Conservation (phyloP, 2,329 filamentous ascomycete species). For the Trichoderma sp. region DNA sequence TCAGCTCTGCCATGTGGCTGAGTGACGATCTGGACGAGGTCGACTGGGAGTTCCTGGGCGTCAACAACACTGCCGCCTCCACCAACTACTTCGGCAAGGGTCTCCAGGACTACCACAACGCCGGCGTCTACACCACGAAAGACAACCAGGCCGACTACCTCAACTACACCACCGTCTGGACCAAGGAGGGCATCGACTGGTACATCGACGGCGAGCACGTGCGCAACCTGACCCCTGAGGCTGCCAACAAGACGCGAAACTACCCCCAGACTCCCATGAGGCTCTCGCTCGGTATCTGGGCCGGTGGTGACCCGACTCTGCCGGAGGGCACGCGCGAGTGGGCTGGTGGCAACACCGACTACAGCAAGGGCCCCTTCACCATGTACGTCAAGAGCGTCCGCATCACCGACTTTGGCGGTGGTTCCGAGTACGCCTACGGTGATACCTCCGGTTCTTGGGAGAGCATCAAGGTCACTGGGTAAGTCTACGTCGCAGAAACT, state of each 20-base stretch:
- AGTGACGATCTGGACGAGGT: conserved; percentile 86
- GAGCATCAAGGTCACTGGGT: conserved; percentile 63
- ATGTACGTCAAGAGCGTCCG: conserved; percentile 69
- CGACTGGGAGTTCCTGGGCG: conserved; percentile 81
- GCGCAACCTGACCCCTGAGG: conserved; percentile 62
- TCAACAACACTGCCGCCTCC: conserved; percentile 62
- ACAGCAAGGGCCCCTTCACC: conserved; percentile 65
- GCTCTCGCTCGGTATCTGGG: conserved; percentile 68
- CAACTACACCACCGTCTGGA: conserved; percentile 79
- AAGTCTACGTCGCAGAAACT: conserved; percentile 39
- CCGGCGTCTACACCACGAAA: conserved; percentile 58
- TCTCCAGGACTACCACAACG: conserved; percentile 63
- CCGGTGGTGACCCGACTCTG: conserved; percentile 60
- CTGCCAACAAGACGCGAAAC: conserved; percentile 62
- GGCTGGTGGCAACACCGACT: conserved; percentile 72
- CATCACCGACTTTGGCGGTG: conserved; percentile 61
- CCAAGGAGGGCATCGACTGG: conserved; percentile 65
- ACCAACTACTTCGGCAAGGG: conserved; percentile 84
- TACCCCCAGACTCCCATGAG: conserved; percentile 80
- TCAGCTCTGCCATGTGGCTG: conserved; percentile 80
- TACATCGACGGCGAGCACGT: conserved; percentile 68
- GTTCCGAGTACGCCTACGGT: conserved; percentile 66
- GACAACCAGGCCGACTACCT: conserved; percentile 64
- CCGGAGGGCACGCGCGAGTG: conserved; percentile 63
- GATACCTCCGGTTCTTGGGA: conserved; percentile 64